These are phyloP conservation scores for Colletotrichum ledebouriae DNA, from an alignment of 2,329 filamentous ascomycete genomes.

Conservation along the genomic window DNA sequence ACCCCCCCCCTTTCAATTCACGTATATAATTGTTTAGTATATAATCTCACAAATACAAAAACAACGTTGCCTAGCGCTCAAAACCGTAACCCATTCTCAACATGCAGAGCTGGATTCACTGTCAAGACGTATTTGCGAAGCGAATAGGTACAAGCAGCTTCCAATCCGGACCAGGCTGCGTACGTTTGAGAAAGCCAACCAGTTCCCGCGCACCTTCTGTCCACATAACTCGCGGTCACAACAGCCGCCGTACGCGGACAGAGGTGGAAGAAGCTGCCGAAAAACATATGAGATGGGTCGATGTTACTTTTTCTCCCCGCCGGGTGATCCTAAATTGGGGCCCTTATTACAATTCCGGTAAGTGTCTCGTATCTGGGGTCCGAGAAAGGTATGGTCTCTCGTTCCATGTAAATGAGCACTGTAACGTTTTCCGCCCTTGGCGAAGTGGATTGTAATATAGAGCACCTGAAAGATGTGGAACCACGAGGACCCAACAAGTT, in stretches of 20 bases:
- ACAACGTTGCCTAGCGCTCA: background rate
- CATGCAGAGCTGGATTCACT: too few relatives aligned
- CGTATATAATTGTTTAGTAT: slow-evolving; percentile 31
- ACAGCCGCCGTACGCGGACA: background rate
- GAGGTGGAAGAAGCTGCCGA: background rate
- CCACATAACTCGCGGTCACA: background rate
- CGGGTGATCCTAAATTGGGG: slow-evolving; percentile 10
- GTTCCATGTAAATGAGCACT: slow-evolving; percentile 25
- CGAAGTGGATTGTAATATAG: background rate
- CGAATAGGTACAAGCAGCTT: too few relatives aligned
- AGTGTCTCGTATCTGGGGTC: slow-evolving; percentile 3
- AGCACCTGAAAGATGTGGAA: slow-evolving; percentile 23
- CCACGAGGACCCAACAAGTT: background rate
- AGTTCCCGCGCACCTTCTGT: too few relatives aligned
- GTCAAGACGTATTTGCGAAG: too few relatives aligned
- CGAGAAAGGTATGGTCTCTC: slow-evolving; percentile 15
- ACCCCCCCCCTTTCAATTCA: background rate
- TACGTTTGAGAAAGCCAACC: background rate
- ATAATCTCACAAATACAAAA: slow-evolving; percentile 2
- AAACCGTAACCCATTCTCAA: too few relatives aligned
- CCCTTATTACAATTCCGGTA: background rate
- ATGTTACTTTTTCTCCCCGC: background rate
- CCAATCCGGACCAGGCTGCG: background rate
- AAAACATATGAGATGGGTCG: background rate
- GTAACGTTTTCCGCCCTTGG: slow-evolving; percentile 10